Base-by-base conservation (phyloP, 2,329 filamentous ascomycete genomes). In the Huntiella moniliformis region DNA sequence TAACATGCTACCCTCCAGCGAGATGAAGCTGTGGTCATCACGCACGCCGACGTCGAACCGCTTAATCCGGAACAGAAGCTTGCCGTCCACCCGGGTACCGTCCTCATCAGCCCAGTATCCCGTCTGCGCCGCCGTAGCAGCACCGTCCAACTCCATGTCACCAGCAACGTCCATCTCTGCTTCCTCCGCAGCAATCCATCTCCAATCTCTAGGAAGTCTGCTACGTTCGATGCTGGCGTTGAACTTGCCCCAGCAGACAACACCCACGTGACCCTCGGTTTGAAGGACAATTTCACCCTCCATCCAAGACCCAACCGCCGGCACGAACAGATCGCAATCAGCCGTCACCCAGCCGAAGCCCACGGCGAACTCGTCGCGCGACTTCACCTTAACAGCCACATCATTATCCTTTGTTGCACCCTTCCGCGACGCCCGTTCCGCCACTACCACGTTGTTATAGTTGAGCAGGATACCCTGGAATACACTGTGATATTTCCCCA, bases 211-310 rank as follows among this genome's bases (percentile, higher is more conserved):
- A 0, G 91, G 91, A 12, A 98, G 66, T 33, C 83, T 70, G 50
- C 73, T 74, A 16, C 79, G 70, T 55, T 88, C 81, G 50, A 98
- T 82, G 38, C 80, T 84, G 1, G 88, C 83, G 54, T 91, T 93
- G 68, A 96, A 96, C 53, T 85, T 75, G 60, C 88, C 88, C 63
- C 85, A 87, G 59, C 85, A 91, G 8, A 92, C 76, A 2, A 95
- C 73, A 15, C 88, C 87, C 5, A 98, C 70, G 57, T 95, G 85
- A 5, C 84, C 85, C 54, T 91, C 83, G 41, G 81, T 88, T 58
- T 93, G 84, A 28, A 95, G 67, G 55, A 88, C 91, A 47, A 95
- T 73, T 53, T 71, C 78, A 8, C 85, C 91, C 53, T 87, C 79
- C 57, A 96, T 71, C 61, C 72, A 76, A 6, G 77, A 74, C 33